These are phyloP conservation scores for Mycosphaerella sp. DNA, from an alignment of 2,329 filamentous ascomycete species.

Conservation along the genomic window DNA sequence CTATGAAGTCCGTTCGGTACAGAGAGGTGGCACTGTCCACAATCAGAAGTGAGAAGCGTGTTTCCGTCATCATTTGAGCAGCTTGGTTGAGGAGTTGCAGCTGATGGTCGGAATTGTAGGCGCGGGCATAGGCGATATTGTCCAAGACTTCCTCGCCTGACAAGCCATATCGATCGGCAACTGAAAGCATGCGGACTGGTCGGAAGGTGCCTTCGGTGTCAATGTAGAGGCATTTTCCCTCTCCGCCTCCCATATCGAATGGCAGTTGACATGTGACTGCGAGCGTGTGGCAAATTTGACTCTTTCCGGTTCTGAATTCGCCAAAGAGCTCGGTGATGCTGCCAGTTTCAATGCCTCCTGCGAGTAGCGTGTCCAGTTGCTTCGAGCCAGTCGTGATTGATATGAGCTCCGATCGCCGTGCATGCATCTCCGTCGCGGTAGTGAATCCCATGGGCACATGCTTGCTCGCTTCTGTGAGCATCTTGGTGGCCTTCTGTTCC, in stretches of 20 bases:
- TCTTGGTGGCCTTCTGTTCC: conserved; percentile 89
- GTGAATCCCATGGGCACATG: conserved; percentile 99
- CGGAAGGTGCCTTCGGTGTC: conserved; percentile 96
- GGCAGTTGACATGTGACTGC: conserved; percentile 96
- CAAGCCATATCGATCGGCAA: conserved; percentile 88
- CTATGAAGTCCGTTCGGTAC: conserved; percentile 93
- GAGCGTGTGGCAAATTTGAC: conserved; percentile 97
- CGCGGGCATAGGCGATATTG: conserved; percentile 95
- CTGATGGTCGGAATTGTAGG: conserved; percentile 98
- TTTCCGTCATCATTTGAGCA: conserved; percentile 99
- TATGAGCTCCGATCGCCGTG: conserved; percentile 90
- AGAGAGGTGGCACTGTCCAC: conserved; percentile 94
- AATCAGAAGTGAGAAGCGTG: conserved; percentile 87
- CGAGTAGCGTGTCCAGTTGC: conserved; percentile 88
- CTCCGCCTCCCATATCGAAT: conserved; percentile 97
- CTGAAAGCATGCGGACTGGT: conserved; percentile 81
- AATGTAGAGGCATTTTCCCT: conserved; percentile 97
- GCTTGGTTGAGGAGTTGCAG: conserved; percentile 91
- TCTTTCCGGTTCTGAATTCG: conserved; percentile 96
- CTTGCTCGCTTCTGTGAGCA: conserved; percentile 87
- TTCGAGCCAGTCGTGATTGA: conserved; percentile 98
- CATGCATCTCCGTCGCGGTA: conserved; percentile 98
- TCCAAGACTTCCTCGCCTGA: conserved; percentile 96
- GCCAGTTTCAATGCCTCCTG: conserved; percentile 91
- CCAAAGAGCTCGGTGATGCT: conserved; percentile 98